Evolutionary conservation across 768 basidiomycete species (phyloP).

Genomic region (Rhizopogon vesiculosus): DNA sequence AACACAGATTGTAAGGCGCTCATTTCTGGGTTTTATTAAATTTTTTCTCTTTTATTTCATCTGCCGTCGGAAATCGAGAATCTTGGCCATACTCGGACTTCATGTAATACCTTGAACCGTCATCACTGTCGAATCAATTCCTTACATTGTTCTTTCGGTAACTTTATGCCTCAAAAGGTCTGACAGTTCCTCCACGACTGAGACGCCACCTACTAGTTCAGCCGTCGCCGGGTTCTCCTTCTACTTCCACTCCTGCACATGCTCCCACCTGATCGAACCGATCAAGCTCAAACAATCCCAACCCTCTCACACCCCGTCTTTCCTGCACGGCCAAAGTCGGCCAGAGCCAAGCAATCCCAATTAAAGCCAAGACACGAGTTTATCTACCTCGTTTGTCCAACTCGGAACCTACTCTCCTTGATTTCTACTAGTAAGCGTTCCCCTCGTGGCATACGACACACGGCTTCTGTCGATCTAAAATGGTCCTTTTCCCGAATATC

Average conservation of each 20-base stretch:
- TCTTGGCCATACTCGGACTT: too few relatives aligned
- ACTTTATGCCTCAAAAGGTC: constrained; percentile 21
- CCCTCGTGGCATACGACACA: constrained; percentile 12
- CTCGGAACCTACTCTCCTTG: constrained; percentile 14
- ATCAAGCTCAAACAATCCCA: constrained; percentile 3
- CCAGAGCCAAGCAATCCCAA: not conserved
- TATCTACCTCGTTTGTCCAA: constrained; percentile 7
- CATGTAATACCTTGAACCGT: constrained; percentile 9
- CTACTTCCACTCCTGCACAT: not conserved
- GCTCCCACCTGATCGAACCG: constrained; percentile 5
- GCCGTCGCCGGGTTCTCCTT: not conserved
- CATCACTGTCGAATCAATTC: constrained; percentile 19
- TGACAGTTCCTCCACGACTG: not conserved
- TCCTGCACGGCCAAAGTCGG: constrained; percentile 18
- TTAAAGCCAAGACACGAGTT: constrained; percentile 11
- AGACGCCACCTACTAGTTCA: too few relatives aligned
- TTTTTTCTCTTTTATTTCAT: constrained; percentile 22
- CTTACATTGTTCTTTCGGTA: constrained; percentile 19
- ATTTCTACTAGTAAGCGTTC: not conserved
- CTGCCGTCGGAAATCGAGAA: constrained; percentile 18
- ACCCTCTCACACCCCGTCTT: constrained; percentile 14
- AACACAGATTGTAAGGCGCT: constrained; percentile 11
- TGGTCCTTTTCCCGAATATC: too few relatives aligned
- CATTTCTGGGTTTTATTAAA: constrained; percentile 10
- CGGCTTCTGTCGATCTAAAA: not conserved